These are phyloP conservation scores for Podaxis rugospora DNA, from an alignment of 768 basidiomycete genomes.

Conservation along the genomic window DNA sequence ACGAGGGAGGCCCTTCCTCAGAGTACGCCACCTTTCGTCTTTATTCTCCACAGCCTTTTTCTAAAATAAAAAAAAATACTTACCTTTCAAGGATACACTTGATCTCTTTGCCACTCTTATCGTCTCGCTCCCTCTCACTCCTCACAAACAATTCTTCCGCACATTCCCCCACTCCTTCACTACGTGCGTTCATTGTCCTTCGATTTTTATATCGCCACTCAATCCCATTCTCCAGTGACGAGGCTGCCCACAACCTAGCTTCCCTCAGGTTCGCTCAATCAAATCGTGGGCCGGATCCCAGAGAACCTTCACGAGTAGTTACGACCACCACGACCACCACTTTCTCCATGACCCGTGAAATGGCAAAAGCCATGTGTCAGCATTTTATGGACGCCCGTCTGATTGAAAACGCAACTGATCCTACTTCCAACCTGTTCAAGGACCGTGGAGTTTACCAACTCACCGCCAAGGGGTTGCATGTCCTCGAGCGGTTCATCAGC, in stretches of 20 bases:
- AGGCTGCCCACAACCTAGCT: conserved; percentile 89
- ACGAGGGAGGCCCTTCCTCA: conserved; percentile 90
- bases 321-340: conserved; percentile 99
- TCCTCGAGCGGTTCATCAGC: conserved; percentile 98
- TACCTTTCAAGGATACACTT: conserved; percentile 75
- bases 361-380: conserved; percentile 99
- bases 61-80: neutral
- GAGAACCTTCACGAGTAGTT: conserved; percentile 95
- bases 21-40: conserved; percentile 42
- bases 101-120: conserved; percentile 97
- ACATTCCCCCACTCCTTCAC: conserved; percentile 93
- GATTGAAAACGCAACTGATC: conserved; percentile 95
- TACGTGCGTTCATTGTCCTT: conserved; percentile 57
- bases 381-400: conserved; percentile 99
- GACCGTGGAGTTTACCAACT: conserved; percentile 94
- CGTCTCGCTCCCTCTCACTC: conserved; percentile 83
- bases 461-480: conserved; percentile 97
- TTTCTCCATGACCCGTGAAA: conserved; percentile 99
- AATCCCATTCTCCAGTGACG: conserved; percentile 59
- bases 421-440: conserved; percentile 86
- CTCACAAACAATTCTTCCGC: conserved; percentile 95
- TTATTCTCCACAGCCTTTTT: conserved; percentile 9
- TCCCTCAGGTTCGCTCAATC: conserved; percentile 99
- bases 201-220: conserved; percentile 12
- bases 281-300: conserved; percentile 95